Evolutionary conservation across 2,329 filamentous ascomycete genomes (phyloP), one percentile per base, ranked within the genome.

Genomic region (Dichotomopilus funicola): DNA sequence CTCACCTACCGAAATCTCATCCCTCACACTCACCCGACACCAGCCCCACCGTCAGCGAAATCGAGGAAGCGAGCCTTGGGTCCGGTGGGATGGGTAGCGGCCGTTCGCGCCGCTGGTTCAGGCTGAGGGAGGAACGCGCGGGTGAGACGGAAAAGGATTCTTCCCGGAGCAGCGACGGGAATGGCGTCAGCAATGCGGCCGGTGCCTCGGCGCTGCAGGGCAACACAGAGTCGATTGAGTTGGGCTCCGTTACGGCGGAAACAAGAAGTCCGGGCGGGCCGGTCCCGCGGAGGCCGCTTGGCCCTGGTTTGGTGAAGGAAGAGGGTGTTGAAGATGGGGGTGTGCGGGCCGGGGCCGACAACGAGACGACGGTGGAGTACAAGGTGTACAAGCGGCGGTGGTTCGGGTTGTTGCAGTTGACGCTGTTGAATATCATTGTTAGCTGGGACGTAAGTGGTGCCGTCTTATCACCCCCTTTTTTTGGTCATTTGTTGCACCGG

Each of bases 401-500:
- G 85, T 88, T 96, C 69, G 94, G 94, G 0, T 75, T 99, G 51
- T 73, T 81, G 27, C 89, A 96, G 71, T 73, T 97, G 67, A 87
- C 91, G 6, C 72, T 97, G 65, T 76, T 97, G 72, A 99, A 97
- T 69, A 86, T 96, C 54, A 83, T 97, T 58, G 87, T 96, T 43
- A 95, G 89, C 66, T 97, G 92, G 92, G 90, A 95, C 81, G 89
- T 94, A 79, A 78, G 89, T 85, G 43, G 6, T 27, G 19, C 19
- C 19, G 19, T 27, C 19, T 27, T 27, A 27, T 27, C 19, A 27
- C 19, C 19, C 33, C 2, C 38, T 34, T 27, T 7, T 13, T 2
- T 33, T 42, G 12, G n/a, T 40, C 36, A 7, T 7, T 27, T 6
- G 37, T 13, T 27, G 19, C 19, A 27, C 19, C 19, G 48, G 12